A percentile compares a stretch with the other conserved stretches of the same genome.
Conservation (phyloP, 192 early-diverging fungal genomes). For the Podila verticillata region DNA sequence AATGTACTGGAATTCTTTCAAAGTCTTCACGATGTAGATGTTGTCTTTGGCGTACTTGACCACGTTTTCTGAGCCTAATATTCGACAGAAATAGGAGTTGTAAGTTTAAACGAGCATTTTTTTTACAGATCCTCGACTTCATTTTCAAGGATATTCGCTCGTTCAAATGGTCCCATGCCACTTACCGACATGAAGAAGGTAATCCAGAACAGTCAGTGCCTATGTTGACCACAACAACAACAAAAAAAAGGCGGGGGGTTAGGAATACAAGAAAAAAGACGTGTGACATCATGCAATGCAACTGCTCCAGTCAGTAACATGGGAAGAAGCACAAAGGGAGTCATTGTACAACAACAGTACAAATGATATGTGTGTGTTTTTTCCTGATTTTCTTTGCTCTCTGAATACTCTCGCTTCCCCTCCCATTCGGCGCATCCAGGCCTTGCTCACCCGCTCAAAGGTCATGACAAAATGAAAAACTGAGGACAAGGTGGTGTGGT, state of each 20-base stretch:
- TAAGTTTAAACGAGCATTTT: conserved; percentile 9
- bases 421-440: too few relatives aligned
- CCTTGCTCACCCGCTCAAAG: too few relatives aligned
- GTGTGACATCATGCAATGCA: background rate
- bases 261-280: background rate
- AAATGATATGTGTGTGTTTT: too few relatives aligned
- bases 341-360: too few relatives aligned
- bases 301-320: too few relatives aligned
- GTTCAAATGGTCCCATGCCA: background rate
- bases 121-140: background rate
- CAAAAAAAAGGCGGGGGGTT: too few relatives aligned
- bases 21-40: conserved; percentile 92
- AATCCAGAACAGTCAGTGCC: conserved; percentile 88
- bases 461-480: too few relatives aligned
- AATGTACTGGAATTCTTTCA: conserved; percentile 96
- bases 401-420: too few relatives aligned
- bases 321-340: too few relatives aligned
- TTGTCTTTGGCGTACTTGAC: conserved; percentile 91
- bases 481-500: too few relatives aligned
- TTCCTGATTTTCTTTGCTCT: too few relatives aligned
- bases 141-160: too few relatives aligned
- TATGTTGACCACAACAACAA: conserved; percentile 31
- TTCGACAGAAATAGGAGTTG: conserved; percentile 1
- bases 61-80: conserved; percentile 82
- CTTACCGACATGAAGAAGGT: conserved; percentile 73